Evolutionary conservation across 768 basidiomycete genomes (phyloP).

Genomic region (Botryobasidium botryosum): DNA sequence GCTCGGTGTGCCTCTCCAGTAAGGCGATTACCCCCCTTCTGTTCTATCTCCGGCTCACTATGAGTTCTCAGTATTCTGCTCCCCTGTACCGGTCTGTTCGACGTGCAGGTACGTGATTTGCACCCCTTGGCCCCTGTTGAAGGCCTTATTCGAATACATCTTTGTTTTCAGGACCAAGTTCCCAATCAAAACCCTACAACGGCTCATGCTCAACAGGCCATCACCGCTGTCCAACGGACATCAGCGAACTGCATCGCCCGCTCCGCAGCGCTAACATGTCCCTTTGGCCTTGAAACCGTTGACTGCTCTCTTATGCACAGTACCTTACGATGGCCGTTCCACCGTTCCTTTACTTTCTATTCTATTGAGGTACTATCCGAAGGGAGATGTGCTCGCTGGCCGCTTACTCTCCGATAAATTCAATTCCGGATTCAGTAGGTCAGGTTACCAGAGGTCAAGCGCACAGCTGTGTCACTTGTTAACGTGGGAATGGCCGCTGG

Average conservation of each 20-base stretch:
- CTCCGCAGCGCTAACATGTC: too few species aligned
- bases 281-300: too few species aligned
- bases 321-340: too few species aligned
- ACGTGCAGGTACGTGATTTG: slow-evolving; percentile 65
- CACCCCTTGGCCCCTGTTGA: not conserved
- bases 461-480: too few species aligned
- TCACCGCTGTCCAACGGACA: not conserved
- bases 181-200: slow-evolving; percentile 79
- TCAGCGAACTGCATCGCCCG: not conserved
- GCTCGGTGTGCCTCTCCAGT: slow-evolving; percentile 98
- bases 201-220: slow-evolving; percentile 18
- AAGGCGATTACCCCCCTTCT: slow-evolving; percentile 18
- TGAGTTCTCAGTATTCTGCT: slow-evolving; percentile 60
- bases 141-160: not conserved
- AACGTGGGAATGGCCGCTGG: too few species aligned
- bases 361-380: too few species aligned
- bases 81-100: slow-evolving; percentile 82
- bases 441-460: too few species aligned
- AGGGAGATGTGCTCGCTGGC: too few species aligned
- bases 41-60: not conserved
- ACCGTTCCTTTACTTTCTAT: too few species aligned
- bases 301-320: too few species aligned
- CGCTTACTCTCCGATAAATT: too few species aligned
- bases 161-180: slow-evolving; percentile 63
- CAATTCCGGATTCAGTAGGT: too few species aligned